Evolutionary conservation across 2,329 filamentous ascomycete species (phyloP), one percentile per base, ranked within the genome.

Genomic region (Dothiorella sarmentorum): DNA sequence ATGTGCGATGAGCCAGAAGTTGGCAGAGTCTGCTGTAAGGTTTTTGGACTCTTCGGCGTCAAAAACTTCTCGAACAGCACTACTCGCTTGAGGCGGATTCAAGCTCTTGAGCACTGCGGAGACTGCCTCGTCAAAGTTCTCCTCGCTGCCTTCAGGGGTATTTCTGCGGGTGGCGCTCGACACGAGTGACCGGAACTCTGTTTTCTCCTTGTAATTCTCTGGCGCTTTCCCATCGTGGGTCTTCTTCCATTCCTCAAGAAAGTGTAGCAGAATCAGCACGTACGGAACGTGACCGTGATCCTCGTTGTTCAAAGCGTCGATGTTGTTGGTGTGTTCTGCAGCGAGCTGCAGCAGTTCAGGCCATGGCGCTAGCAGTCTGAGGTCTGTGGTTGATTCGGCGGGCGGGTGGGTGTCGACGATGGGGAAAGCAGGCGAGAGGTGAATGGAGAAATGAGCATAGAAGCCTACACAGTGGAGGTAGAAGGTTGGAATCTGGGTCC

Each of bases 351-450:
- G 71, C 13, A 99, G 81, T 69, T 94, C 92, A 18, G 87, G 83
- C 93, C 94, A 99, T 33, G 94, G 93, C 31, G 82, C 83, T 4
- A 96, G 77, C 11, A 99, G 80, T 51, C 94, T 86, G 31, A 99
- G 80, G 66, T 99, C 94, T 59, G 89, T 87, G 0, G 85, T 94
- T 7, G 90, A 86, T 37, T 90, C 89, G 38, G 90, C 85, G 63
- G 96, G 91, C 0, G 94, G 94, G 69, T 99, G 94, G 43, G 94
- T 97, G 70, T 99, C 93, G 62, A 99, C 89, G 59, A 99, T 89
- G 4, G 93, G 91, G 66, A 95, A 96, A 26, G 86, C 84, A n/a
- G 85, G 79, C 9, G 90, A 88, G 26, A 96, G 78, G 64, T 84
- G 80, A 26, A 95, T 80, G n/a, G 86, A 88, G 71, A 97, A 96